Percentiles rank a stretch among this genome's conserved stretches.
Evolutionary conservation across 495 filamentous ascomycete species (phyloP).

Genomic region (Neurospora africana): DNA sequence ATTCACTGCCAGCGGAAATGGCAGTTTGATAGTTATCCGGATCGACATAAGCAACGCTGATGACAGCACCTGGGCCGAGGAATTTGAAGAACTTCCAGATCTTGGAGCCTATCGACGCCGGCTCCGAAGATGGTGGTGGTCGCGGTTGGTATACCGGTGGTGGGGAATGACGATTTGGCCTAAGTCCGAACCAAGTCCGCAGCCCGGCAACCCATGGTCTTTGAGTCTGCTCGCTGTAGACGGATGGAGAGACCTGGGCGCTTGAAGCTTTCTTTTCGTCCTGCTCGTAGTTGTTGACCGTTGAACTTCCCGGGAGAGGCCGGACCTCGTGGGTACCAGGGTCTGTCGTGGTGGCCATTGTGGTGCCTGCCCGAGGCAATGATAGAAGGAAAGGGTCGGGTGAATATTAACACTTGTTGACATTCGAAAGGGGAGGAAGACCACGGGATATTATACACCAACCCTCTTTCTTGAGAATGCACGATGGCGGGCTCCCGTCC

Average conservation of each 20-base stretch:
- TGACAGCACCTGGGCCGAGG: constrained; percentile 13
- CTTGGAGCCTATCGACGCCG: background rate
- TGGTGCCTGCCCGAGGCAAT: background rate
- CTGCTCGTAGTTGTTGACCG: background rate
- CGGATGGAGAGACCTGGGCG: background rate
- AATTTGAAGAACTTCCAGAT: constrained; percentile 11
- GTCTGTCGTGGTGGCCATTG: background rate
- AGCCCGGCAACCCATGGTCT: background rate
- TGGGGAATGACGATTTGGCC: background rate
- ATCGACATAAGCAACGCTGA: constrained; percentile 20
- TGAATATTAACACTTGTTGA: background rate
- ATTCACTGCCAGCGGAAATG: constrained; percentile 20
- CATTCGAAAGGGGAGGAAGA: background rate
- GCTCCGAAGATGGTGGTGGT: background rate
- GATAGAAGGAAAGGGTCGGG: background rate
- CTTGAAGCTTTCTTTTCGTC: background rate
- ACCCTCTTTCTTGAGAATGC: background rate
- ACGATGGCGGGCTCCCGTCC: background rate
- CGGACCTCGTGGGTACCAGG: background rate
- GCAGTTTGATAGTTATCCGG: constrained; percentile 26
- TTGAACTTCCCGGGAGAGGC: background rate
- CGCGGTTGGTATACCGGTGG: constrained; percentile 2
- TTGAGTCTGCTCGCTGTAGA: background rate
- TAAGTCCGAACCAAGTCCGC: background rate
- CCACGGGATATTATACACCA: background rate